phyloP scores from a whole-genome alignment of 805 yeast species.

The Clavispora carvajalis region DNA sequence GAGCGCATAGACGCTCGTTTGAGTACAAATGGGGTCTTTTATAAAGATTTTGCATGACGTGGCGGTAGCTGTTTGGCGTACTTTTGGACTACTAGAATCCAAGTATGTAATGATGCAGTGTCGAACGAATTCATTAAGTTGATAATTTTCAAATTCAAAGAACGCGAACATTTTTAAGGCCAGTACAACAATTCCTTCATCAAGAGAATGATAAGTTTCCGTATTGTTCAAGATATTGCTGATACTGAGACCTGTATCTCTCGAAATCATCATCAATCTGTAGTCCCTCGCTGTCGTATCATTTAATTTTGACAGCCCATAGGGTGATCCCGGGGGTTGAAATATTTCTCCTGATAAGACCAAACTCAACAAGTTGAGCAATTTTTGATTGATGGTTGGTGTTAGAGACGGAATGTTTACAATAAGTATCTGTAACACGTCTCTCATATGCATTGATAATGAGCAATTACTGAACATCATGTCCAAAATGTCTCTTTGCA shows the following conservation, averaged over 20 bases:
- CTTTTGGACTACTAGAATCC: constrained; percentile 72
- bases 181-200: constrained; percentile 55
- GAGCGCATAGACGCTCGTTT: constrained; percentile 74
- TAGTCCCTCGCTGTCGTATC: constrained; percentile 67
- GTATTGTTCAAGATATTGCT: constrained; percentile 27
- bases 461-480: constrained; percentile 73
- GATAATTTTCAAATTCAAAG: constrained; percentile 70
- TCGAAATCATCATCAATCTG: constrained; percentile 65
- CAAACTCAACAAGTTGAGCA: constrained; percentile 65
- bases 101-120: constrained; percentile 79
- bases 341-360: constrained; percentile 79
- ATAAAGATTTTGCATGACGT: constrained; percentile 75
- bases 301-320: constrained; percentile 53
- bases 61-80: constrained; percentile 77
- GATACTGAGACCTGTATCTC: constrained; percentile 54
- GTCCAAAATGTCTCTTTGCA: constrained; percentile 76
- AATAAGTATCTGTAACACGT: constrained; percentile 62
- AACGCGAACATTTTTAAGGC: constrained; percentile 72
- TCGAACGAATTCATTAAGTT: constrained; percentile 82
- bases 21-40: constrained; percentile 78
- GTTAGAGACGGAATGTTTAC: constrained; percentile 76
- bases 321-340: constrained; percentile 83
- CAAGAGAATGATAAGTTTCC: constrained; percentile 30
- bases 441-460: constrained; percentile 75
- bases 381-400: constrained; percentile 62